These are phyloP conservation scores for Sonneratia caseolaris DNA, from an alignment of 345 rosid species.

Conservation along the genomic window DNA sequence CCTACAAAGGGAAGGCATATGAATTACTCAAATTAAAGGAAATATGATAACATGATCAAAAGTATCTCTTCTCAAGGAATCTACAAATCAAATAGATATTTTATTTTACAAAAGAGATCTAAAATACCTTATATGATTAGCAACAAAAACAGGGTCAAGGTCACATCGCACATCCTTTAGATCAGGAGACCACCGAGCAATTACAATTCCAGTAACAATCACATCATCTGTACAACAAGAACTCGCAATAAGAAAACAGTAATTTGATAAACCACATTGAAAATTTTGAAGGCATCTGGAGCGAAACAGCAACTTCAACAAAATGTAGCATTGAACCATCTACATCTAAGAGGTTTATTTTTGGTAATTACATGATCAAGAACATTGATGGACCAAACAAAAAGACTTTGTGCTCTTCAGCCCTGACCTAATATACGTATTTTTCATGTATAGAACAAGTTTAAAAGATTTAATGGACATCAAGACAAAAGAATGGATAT, in stretches of 20 bases:
- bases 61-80: neutral
- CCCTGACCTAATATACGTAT: neutral
- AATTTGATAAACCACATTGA: neutral
- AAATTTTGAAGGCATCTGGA: neutral
- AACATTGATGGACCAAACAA: neutral
- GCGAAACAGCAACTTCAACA: neutral
- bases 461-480: neutral
- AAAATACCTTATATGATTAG: conserved; percentile 72
- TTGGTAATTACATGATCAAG: neutral
- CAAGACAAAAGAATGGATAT: neutral
- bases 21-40: neutral
- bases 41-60: neutral
- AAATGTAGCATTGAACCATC: neutral
- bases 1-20: conserved; percentile 25
- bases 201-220: conserved; percentile 73
- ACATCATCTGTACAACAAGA: conserved; percentile 56
- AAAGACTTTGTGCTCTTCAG: neutral
- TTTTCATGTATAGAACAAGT: neutral
- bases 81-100: neutral
- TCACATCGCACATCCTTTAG: conserved; percentile 85
- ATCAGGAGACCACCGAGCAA: conserved; percentile 94
- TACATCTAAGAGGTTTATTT: neutral
- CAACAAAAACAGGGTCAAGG: conserved; percentile 80
- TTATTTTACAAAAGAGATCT: neutral
- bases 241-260: neutral